These are phyloP conservation scores for Filobasidium floriforme DNA, from an alignment of 768 basidiomycete species.

Conservation along the genomic window DNA sequence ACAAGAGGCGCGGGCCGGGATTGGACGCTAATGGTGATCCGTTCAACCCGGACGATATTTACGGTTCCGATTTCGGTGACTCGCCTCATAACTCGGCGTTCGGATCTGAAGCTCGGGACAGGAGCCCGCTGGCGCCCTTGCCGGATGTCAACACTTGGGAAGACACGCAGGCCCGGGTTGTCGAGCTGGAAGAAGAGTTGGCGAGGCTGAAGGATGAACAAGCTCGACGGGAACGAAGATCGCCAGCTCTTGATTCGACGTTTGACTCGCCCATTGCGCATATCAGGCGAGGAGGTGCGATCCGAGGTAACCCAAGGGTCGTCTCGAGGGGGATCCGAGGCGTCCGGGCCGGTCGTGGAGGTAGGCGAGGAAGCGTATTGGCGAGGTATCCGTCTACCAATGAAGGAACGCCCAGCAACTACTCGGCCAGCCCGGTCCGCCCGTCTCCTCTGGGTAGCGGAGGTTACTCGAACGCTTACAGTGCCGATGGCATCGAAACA, in stretches of 20 bases:
- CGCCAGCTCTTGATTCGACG: constrained; percentile 24
- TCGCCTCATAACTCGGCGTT: constrained; percentile 37
- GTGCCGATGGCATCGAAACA: not conserved
- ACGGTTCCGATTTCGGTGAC: constrained; percentile 41
- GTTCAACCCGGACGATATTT: constrained; percentile 36
- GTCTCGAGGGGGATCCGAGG: constrained; percentile 21
- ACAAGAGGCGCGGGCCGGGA: constrained; percentile 40
- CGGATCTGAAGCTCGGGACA: constrained; percentile 27
- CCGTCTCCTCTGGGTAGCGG: constrained; percentile 8
- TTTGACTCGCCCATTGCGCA: constrained; percentile 13
- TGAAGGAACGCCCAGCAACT: not conserved
- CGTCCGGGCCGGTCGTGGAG: constrained; percentile 6
- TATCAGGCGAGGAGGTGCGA: constrained; percentile 27
- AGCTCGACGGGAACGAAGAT: constrained; percentile 5
- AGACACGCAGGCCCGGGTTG: constrained; percentile 34
- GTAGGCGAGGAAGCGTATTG: constrained; percentile 12
- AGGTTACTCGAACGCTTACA: constrained; percentile 3
- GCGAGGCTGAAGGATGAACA: constrained; percentile 27
- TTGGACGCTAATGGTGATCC: constrained; percentile 41
- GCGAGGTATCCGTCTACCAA: constrained; percentile 9
- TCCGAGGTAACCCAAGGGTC: constrained; percentile 18
- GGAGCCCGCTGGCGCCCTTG: constrained; percentile 36
- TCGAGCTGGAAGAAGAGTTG: constrained; percentile 36
- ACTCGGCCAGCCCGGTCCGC: not conserved
- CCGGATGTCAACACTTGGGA: constrained; percentile 41